Evolutionary conservation across 306 rosid genomes (phyloP).

Genomic region (Sindora glabra): DNA sequence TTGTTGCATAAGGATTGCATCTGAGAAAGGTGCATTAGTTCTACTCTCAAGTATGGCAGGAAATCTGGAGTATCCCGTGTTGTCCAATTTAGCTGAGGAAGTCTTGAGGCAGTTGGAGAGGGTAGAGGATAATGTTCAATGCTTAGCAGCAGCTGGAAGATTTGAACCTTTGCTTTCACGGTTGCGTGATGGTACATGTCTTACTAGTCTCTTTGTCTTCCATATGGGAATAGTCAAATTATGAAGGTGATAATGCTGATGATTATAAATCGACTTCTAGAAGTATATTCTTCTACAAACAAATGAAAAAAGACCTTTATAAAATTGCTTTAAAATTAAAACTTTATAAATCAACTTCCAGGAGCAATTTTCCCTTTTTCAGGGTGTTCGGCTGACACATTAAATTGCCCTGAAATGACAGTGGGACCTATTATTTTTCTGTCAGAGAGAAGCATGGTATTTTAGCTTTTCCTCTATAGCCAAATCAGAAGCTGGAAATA

Average conservation of each 20-base stretch:
- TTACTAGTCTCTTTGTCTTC: neutral
- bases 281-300: neutral
- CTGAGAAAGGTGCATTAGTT: conserved; percentile 59
- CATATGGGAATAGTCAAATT: neutral
- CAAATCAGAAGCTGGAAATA: too few species aligned
- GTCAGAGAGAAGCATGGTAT: too few species aligned
- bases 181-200: conserved; percentile 30
- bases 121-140: conserved; percentile 38
- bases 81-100: conserved; percentile 50
- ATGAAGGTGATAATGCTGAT: neutral
- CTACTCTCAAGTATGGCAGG: conserved; percentile 49
- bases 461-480: too few species aligned
- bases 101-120: conserved; percentile 42
- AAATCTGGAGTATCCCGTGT: conserved; percentile 32
- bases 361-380: too few species aligned
- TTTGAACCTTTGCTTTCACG: conserved; percentile 43
- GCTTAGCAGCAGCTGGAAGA: conserved; percentile 50
- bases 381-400: too few species aligned
- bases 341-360: too few species aligned
- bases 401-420: too few species aligned
- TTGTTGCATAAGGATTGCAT: conserved; percentile 45
- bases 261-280: neutral
- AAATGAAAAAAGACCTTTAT: too few species aligned
- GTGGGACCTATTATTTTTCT: too few species aligned
- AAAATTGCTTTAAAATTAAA: too few species aligned